Evolutionary conservation across 768 basidiomycete species (phyloP).

Genomic region (Leccinum uliginosum): DNA sequence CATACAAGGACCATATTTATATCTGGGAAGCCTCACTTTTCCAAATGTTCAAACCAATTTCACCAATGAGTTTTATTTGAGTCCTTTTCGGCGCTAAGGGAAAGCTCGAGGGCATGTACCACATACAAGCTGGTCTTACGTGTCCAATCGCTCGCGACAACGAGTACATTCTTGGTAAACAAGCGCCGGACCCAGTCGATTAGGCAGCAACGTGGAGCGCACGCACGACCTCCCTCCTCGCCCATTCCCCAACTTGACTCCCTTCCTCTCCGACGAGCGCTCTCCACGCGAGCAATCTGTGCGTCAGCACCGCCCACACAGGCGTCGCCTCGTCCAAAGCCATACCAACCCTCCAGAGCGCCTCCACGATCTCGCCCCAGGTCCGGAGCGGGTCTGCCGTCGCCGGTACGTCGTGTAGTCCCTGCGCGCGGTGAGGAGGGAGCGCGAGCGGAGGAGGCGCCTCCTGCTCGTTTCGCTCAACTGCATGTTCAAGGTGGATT

Average conservation of each 20-base stretch:
- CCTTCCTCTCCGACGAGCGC: background rate
- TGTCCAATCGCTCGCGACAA: background rate
- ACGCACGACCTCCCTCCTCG: slow-evolving; percentile 28
- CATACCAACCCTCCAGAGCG: background rate
- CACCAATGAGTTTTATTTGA: background rate
- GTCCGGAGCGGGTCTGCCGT: background rate
- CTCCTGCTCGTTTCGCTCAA: background rate
- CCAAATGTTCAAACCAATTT: background rate
- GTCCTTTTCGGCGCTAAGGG: background rate
- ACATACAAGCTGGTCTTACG: background rate
- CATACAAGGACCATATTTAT: background rate
- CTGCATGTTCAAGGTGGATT: background rate
- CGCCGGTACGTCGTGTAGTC: background rate
- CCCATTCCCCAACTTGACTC: slow-evolving; percentile 40
- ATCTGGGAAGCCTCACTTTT: background rate
- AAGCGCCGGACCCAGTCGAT: background rate
- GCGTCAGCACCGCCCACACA: background rate
- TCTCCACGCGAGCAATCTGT: background rate
- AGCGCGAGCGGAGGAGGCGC: slow-evolving; percentile 9
- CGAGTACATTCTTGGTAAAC: background rate
- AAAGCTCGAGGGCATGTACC: background rate
- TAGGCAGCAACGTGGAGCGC: slow-evolving; percentile 1
- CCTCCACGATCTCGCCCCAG: background rate
- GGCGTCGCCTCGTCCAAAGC: background rate
- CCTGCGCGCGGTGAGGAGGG: background rate